Percentiles rank a stretch among this genome's conserved stretches.
Conservation (phyloP, 495 filamentous ascomycete species). For the Aspergillus kassunensis region DNA sequence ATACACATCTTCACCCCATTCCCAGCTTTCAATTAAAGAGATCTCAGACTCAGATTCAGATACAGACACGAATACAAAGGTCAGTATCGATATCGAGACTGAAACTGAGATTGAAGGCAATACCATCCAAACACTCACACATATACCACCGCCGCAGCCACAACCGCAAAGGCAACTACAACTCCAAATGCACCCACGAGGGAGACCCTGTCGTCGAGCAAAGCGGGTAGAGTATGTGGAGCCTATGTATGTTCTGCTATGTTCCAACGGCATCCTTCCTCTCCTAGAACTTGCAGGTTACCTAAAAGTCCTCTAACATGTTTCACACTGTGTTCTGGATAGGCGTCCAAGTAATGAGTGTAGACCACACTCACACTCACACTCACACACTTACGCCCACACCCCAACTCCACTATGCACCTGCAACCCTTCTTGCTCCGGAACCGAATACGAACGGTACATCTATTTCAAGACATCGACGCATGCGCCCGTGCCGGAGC, state of each 20-base stretch:
- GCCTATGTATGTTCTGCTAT: not conserved
- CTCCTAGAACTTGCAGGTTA: no score
- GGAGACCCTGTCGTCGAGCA: not conserved
- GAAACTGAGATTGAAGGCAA: not conserved
- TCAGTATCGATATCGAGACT: not conserved
- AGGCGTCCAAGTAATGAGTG: not conserved
- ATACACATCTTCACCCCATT: not conserved
- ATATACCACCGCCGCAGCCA: not conserved
- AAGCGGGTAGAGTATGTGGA: not conserved
- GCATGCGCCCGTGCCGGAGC: no score
- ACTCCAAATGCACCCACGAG: not conserved
- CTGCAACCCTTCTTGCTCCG: not conserved
- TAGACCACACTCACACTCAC: not conserved
- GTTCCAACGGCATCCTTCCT: not conserved
- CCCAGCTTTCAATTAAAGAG: no score
- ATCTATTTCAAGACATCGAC: not conserved
- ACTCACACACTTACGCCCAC: not conserved
- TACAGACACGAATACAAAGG: no score
- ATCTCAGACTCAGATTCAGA: no score
- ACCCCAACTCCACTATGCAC: not conserved
- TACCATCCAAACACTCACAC: not conserved
- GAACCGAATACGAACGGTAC: not conserved
- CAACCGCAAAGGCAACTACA: no score
- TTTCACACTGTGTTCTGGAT: not conserved
- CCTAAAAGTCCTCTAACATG: no score